Conservation (phyloP, 495 filamentous ascomycete genomes). For the Xylaria venustula region DNA sequence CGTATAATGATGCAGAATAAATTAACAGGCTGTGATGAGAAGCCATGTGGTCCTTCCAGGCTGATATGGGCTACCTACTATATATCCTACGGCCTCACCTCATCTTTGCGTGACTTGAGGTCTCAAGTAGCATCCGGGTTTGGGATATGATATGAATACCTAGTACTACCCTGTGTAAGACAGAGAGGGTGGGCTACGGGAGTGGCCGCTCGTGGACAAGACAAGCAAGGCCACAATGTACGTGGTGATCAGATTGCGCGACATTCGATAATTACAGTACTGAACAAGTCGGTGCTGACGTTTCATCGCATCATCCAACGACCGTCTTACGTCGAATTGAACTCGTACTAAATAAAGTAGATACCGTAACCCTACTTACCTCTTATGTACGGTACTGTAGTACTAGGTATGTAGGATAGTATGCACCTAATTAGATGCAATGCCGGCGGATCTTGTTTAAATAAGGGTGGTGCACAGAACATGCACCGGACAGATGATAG, state of each 20-base stretch:
- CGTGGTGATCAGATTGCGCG: neutral
- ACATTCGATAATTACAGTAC: neutral
- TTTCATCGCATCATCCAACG: slow-evolving; percentile 12
- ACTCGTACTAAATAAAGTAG: too few species aligned
- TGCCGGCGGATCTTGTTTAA: too few species aligned
- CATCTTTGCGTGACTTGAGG: neutral
- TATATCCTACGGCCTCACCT: neutral
- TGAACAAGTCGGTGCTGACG: neutral
- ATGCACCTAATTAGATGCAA: too few species aligned
- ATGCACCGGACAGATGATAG: too few species aligned
- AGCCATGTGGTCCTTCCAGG: neutral
- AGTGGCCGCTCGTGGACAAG: too few species aligned
- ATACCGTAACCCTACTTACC: too few species aligned
- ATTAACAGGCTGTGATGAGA: neutral
- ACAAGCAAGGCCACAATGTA: neutral
- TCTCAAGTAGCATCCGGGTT: neutral
- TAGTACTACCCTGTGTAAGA: too few species aligned
- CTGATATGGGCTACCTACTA: neutral
- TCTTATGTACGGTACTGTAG: too few species aligned
- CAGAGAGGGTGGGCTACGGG: too few species aligned
- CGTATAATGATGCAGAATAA: slow-evolving; percentile 3
- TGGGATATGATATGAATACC: too few species aligned
- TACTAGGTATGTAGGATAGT: too few species aligned
- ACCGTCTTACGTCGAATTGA: neutral
- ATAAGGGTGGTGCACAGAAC: too few species aligned